Conservation (phyloP, 352 stramenopile genomes). For the Detonula confervacea region DNA sequence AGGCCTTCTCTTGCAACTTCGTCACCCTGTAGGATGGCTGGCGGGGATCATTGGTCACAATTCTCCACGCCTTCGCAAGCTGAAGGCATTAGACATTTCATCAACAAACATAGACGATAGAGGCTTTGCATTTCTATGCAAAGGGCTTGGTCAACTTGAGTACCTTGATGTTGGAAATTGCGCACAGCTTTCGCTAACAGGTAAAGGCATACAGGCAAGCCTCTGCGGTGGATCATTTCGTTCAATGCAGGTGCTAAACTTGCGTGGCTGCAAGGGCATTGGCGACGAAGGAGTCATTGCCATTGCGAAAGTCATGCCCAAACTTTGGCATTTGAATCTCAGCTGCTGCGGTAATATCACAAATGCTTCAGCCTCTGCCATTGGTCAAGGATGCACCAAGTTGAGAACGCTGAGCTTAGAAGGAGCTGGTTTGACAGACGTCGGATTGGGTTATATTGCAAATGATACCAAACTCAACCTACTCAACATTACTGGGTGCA, state of each 20-base stretch:
- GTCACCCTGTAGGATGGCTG: slow-evolving; percentile 5
- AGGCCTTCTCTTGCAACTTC: neutral
- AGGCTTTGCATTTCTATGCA: slow-evolving; percentile 14
- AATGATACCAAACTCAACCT: slow-evolving; percentile 19
- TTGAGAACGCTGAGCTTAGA: slow-evolving; percentile 14
- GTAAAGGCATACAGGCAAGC: neutral
- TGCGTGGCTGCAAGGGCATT: slow-evolving; percentile 20
- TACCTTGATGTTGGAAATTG: slow-evolving; percentile 17
- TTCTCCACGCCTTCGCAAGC: slow-evolving; percentile 7
- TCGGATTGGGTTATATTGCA: slow-evolving; percentile 18
- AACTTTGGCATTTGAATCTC: slow-evolving; percentile 20
- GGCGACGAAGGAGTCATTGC: slow-evolving; percentile 12
- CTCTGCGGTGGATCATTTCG: slow-evolving; percentile 6
- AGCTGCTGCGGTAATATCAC: slow-evolving; percentile 21
- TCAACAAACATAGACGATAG: slow-evolving; percentile 19
- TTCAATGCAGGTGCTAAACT: slow-evolving; percentile 21
- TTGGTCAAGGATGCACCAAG: slow-evolving; percentile 5
- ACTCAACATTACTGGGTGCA: slow-evolving; percentile 26
- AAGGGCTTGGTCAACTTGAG: slow-evolving; percentile 11
- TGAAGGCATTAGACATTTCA: slow-evolving; percentile 24
- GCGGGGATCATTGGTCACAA: slow-evolving; percentile 24
- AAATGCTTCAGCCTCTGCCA: slow-evolving; percentile 14
- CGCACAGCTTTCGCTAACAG: slow-evolving; percentile 1
- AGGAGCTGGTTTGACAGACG: slow-evolving; percentile 21
- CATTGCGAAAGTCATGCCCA: slow-evolving; percentile 8